phyloP scores from a whole-genome alignment of 495 filamentous ascomycete species.

The Aspergillus asperescens region DNA sequence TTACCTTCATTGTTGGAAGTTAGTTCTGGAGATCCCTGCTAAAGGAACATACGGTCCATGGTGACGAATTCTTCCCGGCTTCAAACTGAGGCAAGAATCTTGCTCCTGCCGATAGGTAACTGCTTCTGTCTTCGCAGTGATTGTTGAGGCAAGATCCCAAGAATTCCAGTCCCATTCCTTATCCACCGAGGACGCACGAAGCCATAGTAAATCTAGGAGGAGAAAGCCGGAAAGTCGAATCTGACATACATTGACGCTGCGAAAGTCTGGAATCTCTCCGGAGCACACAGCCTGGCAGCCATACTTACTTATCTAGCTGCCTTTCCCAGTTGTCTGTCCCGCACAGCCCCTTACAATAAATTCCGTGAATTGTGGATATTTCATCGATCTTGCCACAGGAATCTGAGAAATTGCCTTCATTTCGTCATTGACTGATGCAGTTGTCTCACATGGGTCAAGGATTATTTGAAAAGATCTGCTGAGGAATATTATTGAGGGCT shows the following conservation, averaged over 20 bases:
- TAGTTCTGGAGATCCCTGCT: background rate
- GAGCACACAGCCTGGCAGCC: background rate
- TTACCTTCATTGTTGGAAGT: background rate
- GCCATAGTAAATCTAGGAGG: background rate
- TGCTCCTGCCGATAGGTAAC: background rate
- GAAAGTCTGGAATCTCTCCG: slow-evolving; percentile 1
- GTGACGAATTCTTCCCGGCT: slow-evolving; percentile 2
- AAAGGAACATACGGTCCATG: background rate
- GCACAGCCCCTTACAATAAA: slow-evolving; percentile 4
- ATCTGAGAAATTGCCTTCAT: background rate
- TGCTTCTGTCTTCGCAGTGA: background rate
- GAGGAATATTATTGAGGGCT: slow-evolving; percentile 29
- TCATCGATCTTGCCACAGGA: slow-evolving; percentile 9
- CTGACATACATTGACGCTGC: background rate
- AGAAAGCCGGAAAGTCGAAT: background rate
- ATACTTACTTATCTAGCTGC: too few relatives aligned
- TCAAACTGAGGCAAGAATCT: background rate
- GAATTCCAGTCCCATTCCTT: slow-evolving; percentile 2
- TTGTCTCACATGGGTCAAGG: slow-evolving; percentile 9
- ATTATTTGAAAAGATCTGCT: slow-evolving; percentile 6
- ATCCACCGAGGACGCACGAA: background rate
- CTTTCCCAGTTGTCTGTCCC: background rate
- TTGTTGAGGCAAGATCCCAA: background rate
- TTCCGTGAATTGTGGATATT: slow-evolving; percentile 1
- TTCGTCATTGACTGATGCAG: slow-evolving; percentile 9